phyloP scores from a whole-genome alignment of 352 stramenopile species.

The Phytophthora cryptogea region DNA sequence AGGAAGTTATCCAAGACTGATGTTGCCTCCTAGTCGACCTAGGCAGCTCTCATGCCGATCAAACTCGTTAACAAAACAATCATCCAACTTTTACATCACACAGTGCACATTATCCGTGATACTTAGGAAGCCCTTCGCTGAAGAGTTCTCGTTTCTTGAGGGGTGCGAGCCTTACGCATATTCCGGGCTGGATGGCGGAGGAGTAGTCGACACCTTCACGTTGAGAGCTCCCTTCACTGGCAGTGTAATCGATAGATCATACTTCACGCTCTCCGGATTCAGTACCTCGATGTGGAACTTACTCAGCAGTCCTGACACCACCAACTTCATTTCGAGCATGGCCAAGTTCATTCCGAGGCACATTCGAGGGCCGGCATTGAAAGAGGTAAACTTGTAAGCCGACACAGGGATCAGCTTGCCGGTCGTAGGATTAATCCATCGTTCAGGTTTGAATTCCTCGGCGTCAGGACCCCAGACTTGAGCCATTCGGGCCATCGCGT shows the following conservation, averaged over 20 bases:
- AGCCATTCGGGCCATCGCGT: conserved; percentile 49
- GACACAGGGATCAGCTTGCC: conserved; percentile 37
- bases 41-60: neutral
- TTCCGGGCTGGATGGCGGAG: neutral
- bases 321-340: conserved; percentile 81
- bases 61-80: neutral
- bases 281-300: conserved; percentile 54
- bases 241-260: conserved; percentile 56
- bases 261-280: conserved; percentile 40
- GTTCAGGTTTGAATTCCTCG: conserved; percentile 54
- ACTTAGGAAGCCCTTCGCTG: neutral
- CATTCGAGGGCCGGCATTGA: conserved; percentile 64
- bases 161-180: neutral
- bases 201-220: conserved; percentile 32
- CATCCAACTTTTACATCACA: neutral
- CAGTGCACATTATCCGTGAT: neutral
- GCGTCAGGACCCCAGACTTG: conserved; percentile 61
- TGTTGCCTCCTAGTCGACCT: neutral
- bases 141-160: neutral
- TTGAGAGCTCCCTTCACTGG: conserved; percentile 37
- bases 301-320: conserved; percentile 49
- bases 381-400: conserved; percentile 66
- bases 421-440: conserved; percentile 47
- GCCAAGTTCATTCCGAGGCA: conserved; percentile 76
- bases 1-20: conserved; percentile 7